Evolutionary conservation across 805 yeast genomes (phyloP), one percentile per base, ranked within the genome.

Genomic region (Barnettozyma californica): DNA sequence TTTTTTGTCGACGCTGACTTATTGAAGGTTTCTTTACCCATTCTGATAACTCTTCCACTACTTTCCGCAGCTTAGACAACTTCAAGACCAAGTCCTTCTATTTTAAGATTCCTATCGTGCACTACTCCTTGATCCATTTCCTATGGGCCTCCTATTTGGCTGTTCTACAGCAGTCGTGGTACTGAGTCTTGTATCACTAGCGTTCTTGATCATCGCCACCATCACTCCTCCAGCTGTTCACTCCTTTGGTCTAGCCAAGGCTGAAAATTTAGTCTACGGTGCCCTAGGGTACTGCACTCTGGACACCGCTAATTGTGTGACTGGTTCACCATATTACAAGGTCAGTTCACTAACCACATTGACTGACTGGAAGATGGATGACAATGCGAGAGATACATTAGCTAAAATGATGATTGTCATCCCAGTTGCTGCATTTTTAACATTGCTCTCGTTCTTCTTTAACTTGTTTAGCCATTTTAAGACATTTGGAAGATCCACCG

Each of bases 351-450:
- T 63, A 9, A 54, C 65, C 3, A 59, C 62, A 16, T 56, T 60
- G 19, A 51, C 65, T 26, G 69, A 70, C 54, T 83, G 90, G 87
- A 59, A 69, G 36, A 65, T 83, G 66, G 66, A 66, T 38, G 50
- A 56, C 11, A 51, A 52, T 33, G 72, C 78, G 1, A 70, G 92
- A 59, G 69, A 74, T 48, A 68, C 71, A 1, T 64, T 87, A 45
- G 77, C 80, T 2, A 72, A 77, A 51, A 68, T 79, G 20, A 67
- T 86, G 41, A 72, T 87, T 26, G 69, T 83, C 29, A 70, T 77
- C 11, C 94, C 94, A 1, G 70, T 85, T 27, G 83, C 90, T 20
- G 81, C 83, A 11, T 87, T 84, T 5, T 57, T 86, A 40, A 77
- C 80, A 11, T 71, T 85, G 38, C 41, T 78, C 11, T 62, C 79